Evolutionary conservation across 2,329 filamentous ascomycete genomes (phyloP), one percentile per base, ranked within the genome.

Genomic region (Alternaria sp.): DNA sequence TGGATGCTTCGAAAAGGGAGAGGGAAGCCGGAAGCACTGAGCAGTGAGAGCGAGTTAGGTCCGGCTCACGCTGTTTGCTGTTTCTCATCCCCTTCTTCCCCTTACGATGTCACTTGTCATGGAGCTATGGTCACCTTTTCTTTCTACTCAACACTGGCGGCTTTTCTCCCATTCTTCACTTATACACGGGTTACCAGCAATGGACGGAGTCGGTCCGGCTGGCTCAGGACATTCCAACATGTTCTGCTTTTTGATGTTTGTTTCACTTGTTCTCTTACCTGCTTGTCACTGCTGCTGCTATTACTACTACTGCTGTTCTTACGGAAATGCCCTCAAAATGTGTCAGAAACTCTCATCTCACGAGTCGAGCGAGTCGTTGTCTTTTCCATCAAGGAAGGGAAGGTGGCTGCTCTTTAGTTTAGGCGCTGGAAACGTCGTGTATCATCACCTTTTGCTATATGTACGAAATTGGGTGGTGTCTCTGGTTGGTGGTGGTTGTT

Each of bases 21-120:
- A 78, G 63, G 73, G 69, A 50, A 79, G 77, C 67, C 75, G 73
- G 55, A 77, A 76, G 67, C 76, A 79, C 65, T 78, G 71, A 70
- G 67, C 57, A 58, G 60, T 43, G 62, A 62, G 68, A 66, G 66
- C 63, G 61, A 62, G 74, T 73, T 75, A 67, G 73, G 44, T 77
- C 73, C 56, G 63, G 69, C 70, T 70, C 63, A 51, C 62, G 46
- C 53, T 62, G 57, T 49, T 49, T 52, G 25, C 62, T 62, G 54
- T 57, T 52, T 72, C 50, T 57, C 47, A 65, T 64, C 61, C 52
- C 56, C 54, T 52, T 57, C 55, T 19, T 47, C 44, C 59, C 62
- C 63, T 70, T 70, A 56, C 53, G 15, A 59, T 45, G 59, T 53
- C 45, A 36, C 69, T 59, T 66, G 67, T 52, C 56, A 66, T 72